phyloP scores from a whole-genome alignment of 2,329 filamentous ascomycete species.

The Penicillium nordicum region DNA sequence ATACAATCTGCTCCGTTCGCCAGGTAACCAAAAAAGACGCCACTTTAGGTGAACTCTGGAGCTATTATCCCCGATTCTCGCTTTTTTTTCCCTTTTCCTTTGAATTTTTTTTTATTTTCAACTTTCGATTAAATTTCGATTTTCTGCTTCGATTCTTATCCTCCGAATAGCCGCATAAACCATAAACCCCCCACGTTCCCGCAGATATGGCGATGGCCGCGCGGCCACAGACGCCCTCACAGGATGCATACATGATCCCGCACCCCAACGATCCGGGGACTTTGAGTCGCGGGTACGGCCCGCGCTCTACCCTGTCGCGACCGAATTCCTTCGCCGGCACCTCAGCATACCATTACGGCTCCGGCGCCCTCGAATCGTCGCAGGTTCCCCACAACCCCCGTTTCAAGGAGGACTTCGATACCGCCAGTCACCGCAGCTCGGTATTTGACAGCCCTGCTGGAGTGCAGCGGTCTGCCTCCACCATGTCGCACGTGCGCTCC shows the following conservation, averaged over 20 bases:
- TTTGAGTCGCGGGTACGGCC: slow-evolving; percentile 34
- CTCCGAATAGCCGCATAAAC: slow-evolving; percentile 2
- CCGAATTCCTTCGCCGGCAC: slow-evolving; percentile 42
- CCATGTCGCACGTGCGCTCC: slow-evolving; percentile 42
- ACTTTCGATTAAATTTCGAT: slow-evolving; percentile 12
- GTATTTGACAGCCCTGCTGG: slow-evolving; percentile 30
- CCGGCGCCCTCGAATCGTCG: slow-evolving; percentile 32
- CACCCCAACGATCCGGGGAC: slow-evolving; percentile 29
- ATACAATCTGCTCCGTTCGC: slow-evolving; percentile 31
- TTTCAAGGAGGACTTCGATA: slow-evolving; percentile 41
- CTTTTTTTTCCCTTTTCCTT: slow-evolving; percentile 2
- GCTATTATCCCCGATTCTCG: slow-evolving; percentile 7
- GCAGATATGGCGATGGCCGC: slow-evolving; percentile 37
- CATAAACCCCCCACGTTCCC: slow-evolving; percentile 15
- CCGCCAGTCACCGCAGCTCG: slow-evolving; percentile 35
- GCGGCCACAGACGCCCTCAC: slow-evolving; percentile 39
- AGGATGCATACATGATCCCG: slow-evolving; percentile 38
- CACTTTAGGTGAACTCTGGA: slow-evolving; percentile 7
- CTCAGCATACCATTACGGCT: slow-evolving; percentile 37
- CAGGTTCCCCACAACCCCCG: slow-evolving; percentile 36
- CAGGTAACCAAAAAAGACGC: slow-evolving; percentile 29
- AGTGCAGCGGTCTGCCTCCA: slow-evolving; percentile 41
- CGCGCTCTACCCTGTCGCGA: slow-evolving; percentile 33
- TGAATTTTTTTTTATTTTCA: not conserved
- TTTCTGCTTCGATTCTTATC: not conserved